Conservation (phyloP, 352 stramenopile species). For the Blastocystis sp. region DNA sequence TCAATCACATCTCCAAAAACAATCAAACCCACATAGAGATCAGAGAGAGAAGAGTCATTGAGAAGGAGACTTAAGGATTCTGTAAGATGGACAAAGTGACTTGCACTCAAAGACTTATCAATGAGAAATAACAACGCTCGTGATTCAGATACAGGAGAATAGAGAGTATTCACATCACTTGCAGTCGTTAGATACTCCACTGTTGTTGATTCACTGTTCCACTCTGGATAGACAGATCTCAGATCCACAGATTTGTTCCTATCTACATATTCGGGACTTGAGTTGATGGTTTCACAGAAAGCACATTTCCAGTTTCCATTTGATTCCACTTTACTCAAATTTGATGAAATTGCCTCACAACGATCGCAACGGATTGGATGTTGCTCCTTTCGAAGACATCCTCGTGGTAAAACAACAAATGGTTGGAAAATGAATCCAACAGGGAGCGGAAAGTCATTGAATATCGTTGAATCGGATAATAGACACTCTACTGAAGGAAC, state of each 20-base stretch:
- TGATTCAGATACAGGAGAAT: not conserved
- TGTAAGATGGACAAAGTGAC: not conserved
- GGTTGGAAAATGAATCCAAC: not conserved
- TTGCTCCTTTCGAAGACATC: too few relatives aligned
- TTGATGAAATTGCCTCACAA: not conserved
- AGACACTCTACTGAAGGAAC: not conserved
- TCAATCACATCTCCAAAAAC: conserved; percentile 25
- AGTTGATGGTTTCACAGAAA: not conserved
- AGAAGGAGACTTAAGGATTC: not conserved
- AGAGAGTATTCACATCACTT: not conserved
- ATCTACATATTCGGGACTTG: not conserved
- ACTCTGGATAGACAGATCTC: not conserved
- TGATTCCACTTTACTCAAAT: not conserved
- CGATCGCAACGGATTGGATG: not conserved
- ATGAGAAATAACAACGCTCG: conserved; percentile 7
- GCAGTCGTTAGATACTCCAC: not conserved
- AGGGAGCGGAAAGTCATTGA: not conserved
- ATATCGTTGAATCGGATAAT: conserved; percentile 1
- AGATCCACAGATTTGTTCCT: not conserved
- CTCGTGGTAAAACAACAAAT: not conserved
- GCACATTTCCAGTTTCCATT: not conserved
- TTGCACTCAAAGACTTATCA: not conserved
- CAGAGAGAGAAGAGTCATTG: not conserved
- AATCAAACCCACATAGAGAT: conserved; percentile 42
- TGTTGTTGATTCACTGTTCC: not conserved